Evolutionary conservation across 75 land plant species (phyloP).

Genomic region (Sequoiadendron giganteum): DNA sequence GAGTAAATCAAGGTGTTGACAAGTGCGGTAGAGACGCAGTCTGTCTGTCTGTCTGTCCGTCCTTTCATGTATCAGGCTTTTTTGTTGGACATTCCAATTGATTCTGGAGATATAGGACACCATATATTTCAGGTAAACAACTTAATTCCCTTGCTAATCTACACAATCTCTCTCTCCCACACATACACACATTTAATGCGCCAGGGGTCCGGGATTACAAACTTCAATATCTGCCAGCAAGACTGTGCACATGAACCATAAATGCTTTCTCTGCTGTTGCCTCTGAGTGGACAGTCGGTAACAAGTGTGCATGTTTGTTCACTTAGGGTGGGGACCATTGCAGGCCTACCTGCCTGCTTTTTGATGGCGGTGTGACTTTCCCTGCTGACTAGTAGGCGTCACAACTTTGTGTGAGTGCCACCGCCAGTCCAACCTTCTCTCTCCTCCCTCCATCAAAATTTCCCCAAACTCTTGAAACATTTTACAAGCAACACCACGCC

Average conservation of each 20-base stretch:
- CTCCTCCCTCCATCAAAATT: no score
- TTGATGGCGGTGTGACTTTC: neutral
- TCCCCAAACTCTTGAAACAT: neutral
- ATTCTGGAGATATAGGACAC: conserved; percentile 11
- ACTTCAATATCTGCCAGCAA: conserved; percentile 4
- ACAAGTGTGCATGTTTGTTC: conserved; percentile 4
- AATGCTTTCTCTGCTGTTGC: conserved; percentile 10
- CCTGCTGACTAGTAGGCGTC: neutral
- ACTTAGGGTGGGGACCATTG: neutral
- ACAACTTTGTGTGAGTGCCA: neutral
- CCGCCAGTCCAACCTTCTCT: neutral
- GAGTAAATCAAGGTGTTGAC: conserved; percentile 7
- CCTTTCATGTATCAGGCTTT: conserved; percentile 1
- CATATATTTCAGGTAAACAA: conserved; percentile 11
- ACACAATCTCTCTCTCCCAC: neutral
- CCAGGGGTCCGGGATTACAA: neutral
- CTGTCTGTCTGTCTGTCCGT: neutral
- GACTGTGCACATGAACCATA: conserved; percentile 12
- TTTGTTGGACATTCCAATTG: conserved; percentile 14
- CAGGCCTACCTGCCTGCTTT: neutral
- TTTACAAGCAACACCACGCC: neutral
- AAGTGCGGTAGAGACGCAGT: conserved; percentile 4
- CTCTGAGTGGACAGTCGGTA: conserved; percentile 1
- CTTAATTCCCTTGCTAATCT: conserved; percentile 13
- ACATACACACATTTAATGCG: neutral